Percentiles rank a stretch among this genome's conserved stretches.
These are phyloP conservation scores for Pseudogymnoascus sp. DNA, from an alignment of 2,329 filamentous ascomycete species.

Conservation along the genomic window DNA sequence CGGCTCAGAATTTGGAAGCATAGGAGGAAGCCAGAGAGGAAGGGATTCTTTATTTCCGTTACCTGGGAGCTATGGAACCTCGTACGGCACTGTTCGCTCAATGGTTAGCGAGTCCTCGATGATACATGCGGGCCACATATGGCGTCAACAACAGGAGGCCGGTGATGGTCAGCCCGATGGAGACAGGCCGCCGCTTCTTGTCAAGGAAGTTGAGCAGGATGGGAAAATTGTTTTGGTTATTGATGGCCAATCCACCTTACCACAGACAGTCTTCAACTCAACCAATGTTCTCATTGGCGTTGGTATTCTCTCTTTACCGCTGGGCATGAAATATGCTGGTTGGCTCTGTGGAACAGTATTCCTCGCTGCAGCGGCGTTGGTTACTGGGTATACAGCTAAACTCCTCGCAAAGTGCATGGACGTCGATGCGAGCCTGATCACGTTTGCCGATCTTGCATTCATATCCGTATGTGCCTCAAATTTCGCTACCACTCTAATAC, in stretches of 20 bases:
- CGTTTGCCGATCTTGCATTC: conserved; percentile 88
- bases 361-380: conserved; percentile 63
- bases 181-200: conserved; percentile 68
- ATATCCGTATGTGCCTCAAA: conserved; percentile 46
- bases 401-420: conserved; percentile 84
- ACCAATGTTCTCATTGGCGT: conserved; percentile 78
- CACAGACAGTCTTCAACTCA: conserved; percentile 94
- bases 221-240: conserved; percentile 78
- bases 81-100: conserved; percentile 47
- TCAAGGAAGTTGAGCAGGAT: conserved; percentile 83
- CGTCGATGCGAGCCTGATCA: conserved; percentile 76
- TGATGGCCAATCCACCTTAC: conserved; percentile 88
- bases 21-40: conserved; percentile 29
- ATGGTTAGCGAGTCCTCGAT: conserved; percentile 37
- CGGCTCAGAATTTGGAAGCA: conserved; percentile 27
- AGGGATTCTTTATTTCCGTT: conserved; percentile 54
- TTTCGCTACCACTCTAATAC: not conserved
- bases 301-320: conserved; percentile 77
- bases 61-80: conserved; percentile 62
- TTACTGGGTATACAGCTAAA: conserved; percentile 80
- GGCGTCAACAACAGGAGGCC: conserved; percentile 41
- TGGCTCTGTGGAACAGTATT: conserved; percentile 78
- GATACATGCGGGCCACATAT: conserved; percentile 43
- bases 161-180: conserved; percentile 43
- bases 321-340: conserved; percentile 80